Evolutionary conservation across 2,329 filamentous ascomycete genomes (phyloP), one percentile per base, ranked within the genome.

Genomic region (Ilyonectria mors-panacis): DNA sequence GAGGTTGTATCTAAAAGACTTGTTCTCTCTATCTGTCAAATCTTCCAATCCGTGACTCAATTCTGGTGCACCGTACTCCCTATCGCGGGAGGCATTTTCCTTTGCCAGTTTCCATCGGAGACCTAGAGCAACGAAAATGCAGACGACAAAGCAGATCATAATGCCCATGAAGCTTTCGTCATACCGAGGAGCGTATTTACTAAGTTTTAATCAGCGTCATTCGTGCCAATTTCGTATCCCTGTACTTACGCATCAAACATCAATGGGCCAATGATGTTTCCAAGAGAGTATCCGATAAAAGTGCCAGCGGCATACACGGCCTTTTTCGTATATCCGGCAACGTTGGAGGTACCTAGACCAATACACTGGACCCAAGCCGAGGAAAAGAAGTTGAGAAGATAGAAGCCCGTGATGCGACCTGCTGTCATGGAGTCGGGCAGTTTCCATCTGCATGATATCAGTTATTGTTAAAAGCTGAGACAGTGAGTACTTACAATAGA

Each of bases 31-130:
- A 59, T 84, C 81, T 13, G 81, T 82, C 56, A 81, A 75, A 61
- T 83, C 80, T 53, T 82, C 79, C 55, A 83, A 80, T 0, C 80
- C 81, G 45, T 81, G 78, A 23, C 75, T 74, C 64, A 79, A 67
- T 19, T 75, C 76, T 3, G 74, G 73, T 10, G 78, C 68, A 15
- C 81, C 79, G 28, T 78, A 77, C 12, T 76, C 63, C 35, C 57
- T 53, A 21, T 81, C 75, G 26, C 79, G 72, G 28, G 65, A 74
- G 23, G 67, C 73, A 64, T 81, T 81, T 61, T 80, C 67, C 15
- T 65, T 55, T 1, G 51, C 72, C 30, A 76, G 64, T 12, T 75
- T 63, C 58, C 76, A 75, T 6, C 80, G 69, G 7, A 81, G 69
- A 17, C 70, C 60, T 8, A 79, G 55, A 13, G 79, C 77, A 2